Evolutionary conservation across 1,139 yeast species (phyloP).

Genomic region (Geotrichum macrosporum): DNA sequence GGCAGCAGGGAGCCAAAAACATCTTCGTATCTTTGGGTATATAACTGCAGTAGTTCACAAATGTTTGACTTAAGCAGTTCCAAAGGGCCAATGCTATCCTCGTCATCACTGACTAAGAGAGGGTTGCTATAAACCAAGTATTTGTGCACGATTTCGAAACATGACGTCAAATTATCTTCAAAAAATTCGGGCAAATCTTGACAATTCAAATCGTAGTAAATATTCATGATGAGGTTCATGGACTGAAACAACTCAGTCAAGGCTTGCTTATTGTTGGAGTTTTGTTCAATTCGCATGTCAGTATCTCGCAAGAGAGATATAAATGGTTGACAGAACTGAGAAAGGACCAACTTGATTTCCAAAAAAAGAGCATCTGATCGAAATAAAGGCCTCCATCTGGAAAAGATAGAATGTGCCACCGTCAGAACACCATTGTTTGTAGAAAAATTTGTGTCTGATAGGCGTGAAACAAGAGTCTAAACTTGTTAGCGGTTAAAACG

Average conservation of each 20-base stretch:
- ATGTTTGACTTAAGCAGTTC: slow-evolving; percentile 78
- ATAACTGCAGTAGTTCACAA: slow-evolving; percentile 78
- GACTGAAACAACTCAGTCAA: slow-evolving; percentile 62
- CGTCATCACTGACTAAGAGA: slow-evolving; percentile 52
- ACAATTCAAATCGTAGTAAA: slow-evolving; percentile 90
- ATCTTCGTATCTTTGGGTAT: slow-evolving; percentile 88
- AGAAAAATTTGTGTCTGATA: slow-evolving; percentile 60
- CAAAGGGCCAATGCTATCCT: slow-evolving; percentile 66
- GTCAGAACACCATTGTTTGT: slow-evolving; percentile 80
- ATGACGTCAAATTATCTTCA: slow-evolving; percentile 76
- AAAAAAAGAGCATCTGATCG: slow-evolving; percentile 83
- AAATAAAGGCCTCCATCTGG: slow-evolving; percentile 93
- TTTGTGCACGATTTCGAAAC: slow-evolving; percentile 79
- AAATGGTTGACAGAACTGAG: slow-evolving; percentile 80
- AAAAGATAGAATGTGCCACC: slow-evolving; percentile 93
- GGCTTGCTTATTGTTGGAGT: slow-evolving; percentile 43
- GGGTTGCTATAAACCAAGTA: slow-evolving; percentile 62
- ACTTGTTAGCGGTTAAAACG: slow-evolving; percentile 3
- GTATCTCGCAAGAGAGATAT: slow-evolving; percentile 59
- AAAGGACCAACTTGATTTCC: slow-evolving; percentile 84
- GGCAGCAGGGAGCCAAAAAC: slow-evolving; percentile 75
- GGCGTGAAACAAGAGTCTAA: slow-evolving; percentile 51
- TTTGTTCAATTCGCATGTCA: slow-evolving; percentile 58
- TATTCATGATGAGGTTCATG: slow-evolving; percentile 64
- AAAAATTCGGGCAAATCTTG: slow-evolving; percentile 98